Conservation (phyloP, 371 early-diverging fungal species). For the Haplosporangium sp. region DNA sequence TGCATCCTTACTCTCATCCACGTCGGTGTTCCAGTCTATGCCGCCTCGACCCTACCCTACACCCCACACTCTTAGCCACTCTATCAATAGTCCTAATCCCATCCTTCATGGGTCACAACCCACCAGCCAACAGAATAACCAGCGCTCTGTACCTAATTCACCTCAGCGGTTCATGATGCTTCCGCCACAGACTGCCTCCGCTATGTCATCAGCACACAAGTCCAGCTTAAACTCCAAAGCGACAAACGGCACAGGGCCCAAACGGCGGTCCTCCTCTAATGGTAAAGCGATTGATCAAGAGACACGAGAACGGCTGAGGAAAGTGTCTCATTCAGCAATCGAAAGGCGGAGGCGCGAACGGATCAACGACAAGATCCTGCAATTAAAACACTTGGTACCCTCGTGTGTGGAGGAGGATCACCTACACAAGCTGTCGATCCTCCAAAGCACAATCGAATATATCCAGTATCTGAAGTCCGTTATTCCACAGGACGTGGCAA, state of each 20-base stretch:
- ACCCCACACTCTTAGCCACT: background rate
- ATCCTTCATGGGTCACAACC: slow-evolving; percentile 3
- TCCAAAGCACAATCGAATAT: slow-evolving; percentile 80
- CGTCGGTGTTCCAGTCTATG: slow-evolving; percentile 20
- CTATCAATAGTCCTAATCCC: background rate
- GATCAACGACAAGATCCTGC: slow-evolving; percentile 73
- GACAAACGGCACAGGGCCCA: slow-evolving; percentile 2
- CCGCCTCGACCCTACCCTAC: slow-evolving; percentile 27
- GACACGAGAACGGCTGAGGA: slow-evolving; percentile 63
- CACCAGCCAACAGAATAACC: slow-evolving; percentile 5
- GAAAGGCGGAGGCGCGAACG: slow-evolving; percentile 80
- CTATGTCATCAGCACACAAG: slow-evolving; percentile 16
- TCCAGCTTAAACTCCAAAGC: slow-evolving; percentile 6
- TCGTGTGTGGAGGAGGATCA: slow-evolving; percentile 71
- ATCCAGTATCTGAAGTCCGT: slow-evolving; percentile 66
- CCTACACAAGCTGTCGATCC: slow-evolving; percentile 77
- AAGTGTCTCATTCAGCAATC: slow-evolving; percentile 79
- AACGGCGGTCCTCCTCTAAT: slow-evolving; percentile 27
- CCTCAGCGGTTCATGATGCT: slow-evolving; percentile 43
- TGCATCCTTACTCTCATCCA: slow-evolving; percentile 26
- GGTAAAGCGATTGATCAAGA: slow-evolving; percentile 27
- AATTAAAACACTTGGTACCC: slow-evolving; percentile 59
- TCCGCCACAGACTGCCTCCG: slow-evolving; percentile 33
- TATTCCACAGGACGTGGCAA: slow-evolving; percentile 57
- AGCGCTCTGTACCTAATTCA: slow-evolving; percentile 16